Conservation (phyloP, 1,284 basidiomycete genomes). For the Ustilago tritici region DNA sequence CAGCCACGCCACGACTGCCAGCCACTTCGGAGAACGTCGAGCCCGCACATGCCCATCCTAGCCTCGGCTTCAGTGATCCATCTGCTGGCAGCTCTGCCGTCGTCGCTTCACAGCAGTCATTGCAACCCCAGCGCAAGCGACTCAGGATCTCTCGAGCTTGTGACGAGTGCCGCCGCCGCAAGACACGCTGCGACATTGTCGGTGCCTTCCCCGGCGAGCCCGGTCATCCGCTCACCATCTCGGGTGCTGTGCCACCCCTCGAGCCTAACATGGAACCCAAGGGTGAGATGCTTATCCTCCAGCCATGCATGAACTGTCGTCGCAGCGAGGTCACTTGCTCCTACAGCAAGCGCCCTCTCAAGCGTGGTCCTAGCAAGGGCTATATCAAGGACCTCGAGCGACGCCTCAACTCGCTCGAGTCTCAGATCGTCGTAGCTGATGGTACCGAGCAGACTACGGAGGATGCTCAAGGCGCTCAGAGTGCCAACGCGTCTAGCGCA, state of each 20-base stretch:
- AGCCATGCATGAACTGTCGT: conserved; percentile 56
- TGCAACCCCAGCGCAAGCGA: conserved; percentile 45
- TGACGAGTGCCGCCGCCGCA: conserved; percentile 51
- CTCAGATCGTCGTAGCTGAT: conserved; percentile 26
- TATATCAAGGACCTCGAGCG: conserved; percentile 62
- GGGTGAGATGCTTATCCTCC: conserved; percentile 57
- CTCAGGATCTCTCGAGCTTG: conserved; percentile 53
- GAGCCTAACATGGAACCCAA: conserved; percentile 42
- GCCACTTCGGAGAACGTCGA: neutral
- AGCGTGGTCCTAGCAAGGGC: conserved; percentile 56
- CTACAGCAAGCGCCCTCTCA: conserved; percentile 55
- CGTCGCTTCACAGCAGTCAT: conserved; percentile 11
- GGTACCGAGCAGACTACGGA: neutral
- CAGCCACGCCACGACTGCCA: neutral
- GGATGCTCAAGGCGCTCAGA: neutral
- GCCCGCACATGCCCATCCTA: neutral
- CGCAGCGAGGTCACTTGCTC: conserved; percentile 48
- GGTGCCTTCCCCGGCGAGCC: conserved; percentile 54
- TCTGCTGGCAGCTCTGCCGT: neutral
- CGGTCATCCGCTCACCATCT: conserved; percentile 41
- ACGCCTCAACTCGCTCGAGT: conserved; percentile 58
- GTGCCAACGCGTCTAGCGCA: neutral
- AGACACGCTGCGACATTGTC: conserved; percentile 55
- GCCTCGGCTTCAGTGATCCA: neutral
- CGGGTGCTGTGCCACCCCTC: conserved; percentile 40